Conservation (phyloP, 2,329 filamentous ascomycete species). For the Colletotrichum graminicola region DNA sequence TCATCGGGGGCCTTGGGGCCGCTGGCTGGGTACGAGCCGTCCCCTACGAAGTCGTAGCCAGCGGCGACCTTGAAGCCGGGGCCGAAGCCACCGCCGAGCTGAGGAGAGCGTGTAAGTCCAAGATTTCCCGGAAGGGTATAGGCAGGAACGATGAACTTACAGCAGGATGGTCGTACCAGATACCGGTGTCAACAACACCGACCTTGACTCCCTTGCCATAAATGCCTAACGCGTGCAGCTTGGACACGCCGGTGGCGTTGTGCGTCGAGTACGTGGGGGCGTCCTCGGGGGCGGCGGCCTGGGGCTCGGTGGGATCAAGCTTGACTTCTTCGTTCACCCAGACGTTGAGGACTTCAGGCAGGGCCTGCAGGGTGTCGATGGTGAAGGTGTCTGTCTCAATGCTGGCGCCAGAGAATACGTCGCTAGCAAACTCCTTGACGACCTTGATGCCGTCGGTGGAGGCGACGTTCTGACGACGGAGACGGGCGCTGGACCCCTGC, state of each 20-base stretch:
- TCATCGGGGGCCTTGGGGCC: constrained; percentile 49
- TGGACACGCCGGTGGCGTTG: constrained; percentile 55
- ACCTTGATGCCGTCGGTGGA: constrained; percentile 43
- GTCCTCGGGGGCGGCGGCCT: constrained; percentile 30
- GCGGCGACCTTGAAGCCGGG: constrained; percentile 43
- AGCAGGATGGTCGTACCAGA: constrained; percentile 56
- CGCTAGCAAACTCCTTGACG: constrained; percentile 47
- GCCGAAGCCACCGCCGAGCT: constrained; percentile 40
- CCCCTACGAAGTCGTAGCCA: constrained; percentile 47
- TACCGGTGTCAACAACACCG: constrained; percentile 56
- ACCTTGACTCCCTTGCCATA: constrained; percentile 54
- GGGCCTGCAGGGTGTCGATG: constrained; percentile 50
- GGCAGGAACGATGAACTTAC: constrained; percentile 43
- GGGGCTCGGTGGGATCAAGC: constrained; percentile 40
- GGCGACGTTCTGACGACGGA: constrained; percentile 43
- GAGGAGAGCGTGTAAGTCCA: background rate
- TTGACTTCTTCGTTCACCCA: constrained; percentile 49
- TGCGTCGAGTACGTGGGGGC: constrained; percentile 50
- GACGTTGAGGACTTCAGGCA: constrained; percentile 51
- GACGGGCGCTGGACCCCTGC: constrained; percentile 33
- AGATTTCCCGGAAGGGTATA: no score
- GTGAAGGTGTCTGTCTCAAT: constrained; percentile 47
- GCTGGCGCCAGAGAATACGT: constrained; percentile 48
- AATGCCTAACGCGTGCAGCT: constrained; percentile 53
- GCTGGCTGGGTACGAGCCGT: constrained; percentile 35